Base-by-base conservation (phyloP, 805 yeast genomes). In the Scheffersomyces ergatensis region DNA sequence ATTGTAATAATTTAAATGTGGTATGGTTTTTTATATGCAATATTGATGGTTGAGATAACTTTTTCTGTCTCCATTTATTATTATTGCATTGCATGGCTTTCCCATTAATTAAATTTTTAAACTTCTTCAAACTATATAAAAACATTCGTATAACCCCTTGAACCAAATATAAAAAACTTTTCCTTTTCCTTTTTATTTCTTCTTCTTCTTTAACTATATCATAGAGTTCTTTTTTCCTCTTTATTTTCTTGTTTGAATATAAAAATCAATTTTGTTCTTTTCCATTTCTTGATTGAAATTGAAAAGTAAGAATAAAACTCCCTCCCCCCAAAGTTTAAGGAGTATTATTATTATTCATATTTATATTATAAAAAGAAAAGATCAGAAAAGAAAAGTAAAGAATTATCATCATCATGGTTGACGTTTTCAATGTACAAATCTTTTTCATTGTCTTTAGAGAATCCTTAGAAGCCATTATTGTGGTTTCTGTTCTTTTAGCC, bases 401-500 rank as follows among this genome's bases (percentile, higher is more conserved):
- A 11, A 26, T 9, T 14, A 4, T 14, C 3, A 29, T 14, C 32
- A 46, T 17, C 23, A 73, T 74, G 79, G 77, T 62, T 21, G 53
- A 72, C 61, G 83, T 82, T 20, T 83, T 83, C 61, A 77, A 80
- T 54, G 80, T 77, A 33, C 80, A 78, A 52, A 83, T 88, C 45
- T 88, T 88, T 74, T 87, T 89, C 67, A 83, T 89, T 51, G 90
- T 88, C 44, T 83, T 89, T 63, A 84, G 97, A 74, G 97, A 89
- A 70, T 72, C 92, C 39, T 69, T 89, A 47, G 97, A 89, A 67
- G 97, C 97, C 15, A 82, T 89, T 39, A 77, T 89, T 50, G 83
- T 89, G 48, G 82, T 90, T 48, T 87, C 97, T 8, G 96, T 90
- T 34, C 70, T 89, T 47, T 73, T 89, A 43, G 92, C 97, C 30